phyloP scores from a whole-genome alignment of 805 yeast genomes.

The Debaryomyces hansenii region DNA sequence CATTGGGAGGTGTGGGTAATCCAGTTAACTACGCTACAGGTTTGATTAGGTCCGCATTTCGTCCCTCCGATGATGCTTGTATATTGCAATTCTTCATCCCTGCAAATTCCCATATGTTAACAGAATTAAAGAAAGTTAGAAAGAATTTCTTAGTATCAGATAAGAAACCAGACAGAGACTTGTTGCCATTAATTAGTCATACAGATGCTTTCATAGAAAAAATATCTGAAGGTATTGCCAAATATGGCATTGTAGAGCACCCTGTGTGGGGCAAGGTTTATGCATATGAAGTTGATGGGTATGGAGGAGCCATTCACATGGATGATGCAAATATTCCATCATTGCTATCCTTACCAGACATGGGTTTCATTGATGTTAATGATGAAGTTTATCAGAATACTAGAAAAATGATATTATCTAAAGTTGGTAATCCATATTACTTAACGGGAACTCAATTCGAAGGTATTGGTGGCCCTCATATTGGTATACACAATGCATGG shows the following conservation, averaged over 20 bases:
- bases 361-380: slow-evolving; percentile 55
- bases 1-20: slow-evolving; percentile 77
- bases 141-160: slow-evolving; percentile 17
- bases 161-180: slow-evolving; percentile 2
- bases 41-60: slow-evolving; percentile 74
- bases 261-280: slow-evolving; percentile 71
- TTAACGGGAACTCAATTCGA: slow-evolving; percentile 59
- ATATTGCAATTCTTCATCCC: slow-evolving; percentile 81
- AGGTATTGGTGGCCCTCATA: slow-evolving; percentile 92
- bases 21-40: slow-evolving; percentile 76
- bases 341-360: slow-evolving; percentile 72
- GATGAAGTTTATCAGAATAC: slow-evolving; percentile 76
- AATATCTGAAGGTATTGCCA: slow-evolving; percentile 57
- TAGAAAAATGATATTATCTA: slow-evolving; percentile 68
- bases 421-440: slow-evolving; percentile 76
- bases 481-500: slow-evolving; percentile 82
- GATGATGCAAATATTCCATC: slow-evolving; percentile 93
- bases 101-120: slow-evolving; percentile 74
- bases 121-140: slow-evolving; percentile 51
- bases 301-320: slow-evolving; percentile 71
- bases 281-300: slow-evolving; percentile 90
- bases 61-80: slow-evolving; percentile 89
- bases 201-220: slow-evolving; percentile 37
- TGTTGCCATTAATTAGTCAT: slow-evolving; percentile 13
- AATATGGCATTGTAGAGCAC: slow-evolving; percentile 67